Conservation (phyloP, 176 grass and related monocot species). For the Elaeis guineensis region DNA sequence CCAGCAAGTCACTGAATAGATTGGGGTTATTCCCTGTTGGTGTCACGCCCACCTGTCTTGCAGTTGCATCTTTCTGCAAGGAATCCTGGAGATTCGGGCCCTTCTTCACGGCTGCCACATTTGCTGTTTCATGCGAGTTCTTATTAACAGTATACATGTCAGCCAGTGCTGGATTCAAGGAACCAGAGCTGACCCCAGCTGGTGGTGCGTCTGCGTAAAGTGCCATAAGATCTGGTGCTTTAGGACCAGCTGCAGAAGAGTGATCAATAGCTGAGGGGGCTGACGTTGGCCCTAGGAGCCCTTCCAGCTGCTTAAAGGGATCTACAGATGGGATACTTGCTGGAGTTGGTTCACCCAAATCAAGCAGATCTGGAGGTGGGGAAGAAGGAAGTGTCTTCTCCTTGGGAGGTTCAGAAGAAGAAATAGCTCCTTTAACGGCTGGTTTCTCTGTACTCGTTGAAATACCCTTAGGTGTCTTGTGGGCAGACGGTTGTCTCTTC, state of each 20-base stretch:
- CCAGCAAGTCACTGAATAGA: constrained; percentile 85
- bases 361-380: constrained; percentile 82
- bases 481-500: constrained; percentile 32
- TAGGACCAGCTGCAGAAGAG: constrained; percentile 21
- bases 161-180: constrained; percentile 19
- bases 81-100: constrained; percentile 65
- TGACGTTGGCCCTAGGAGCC: constrained; percentile 53
- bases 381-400: constrained; percentile 40
- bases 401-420: constrained; percentile 37
- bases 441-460: constrained; percentile 30
- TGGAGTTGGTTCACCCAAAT: constrained; percentile 56
- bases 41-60: constrained; percentile 81
- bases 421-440: constrained; percentile 10
- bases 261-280: constrained; percentile 19
- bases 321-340: constrained; percentile 34
- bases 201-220: constrained; percentile 42
- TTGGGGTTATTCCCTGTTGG: constrained; percentile 86
- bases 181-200: constrained; percentile 9
- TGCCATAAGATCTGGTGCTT: constrained; percentile 65
- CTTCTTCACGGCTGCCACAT: constrained; percentile 37
- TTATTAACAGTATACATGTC: constrained; percentile 15
- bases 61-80: constrained; percentile 71
- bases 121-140: constrained; percentile 23
- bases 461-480: constrained; percentile 43
- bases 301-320: constrained; percentile 81